phyloP scores from a whole-genome alignment of 352 stramenopile species.

The Ophiocytium majus region DNA sequence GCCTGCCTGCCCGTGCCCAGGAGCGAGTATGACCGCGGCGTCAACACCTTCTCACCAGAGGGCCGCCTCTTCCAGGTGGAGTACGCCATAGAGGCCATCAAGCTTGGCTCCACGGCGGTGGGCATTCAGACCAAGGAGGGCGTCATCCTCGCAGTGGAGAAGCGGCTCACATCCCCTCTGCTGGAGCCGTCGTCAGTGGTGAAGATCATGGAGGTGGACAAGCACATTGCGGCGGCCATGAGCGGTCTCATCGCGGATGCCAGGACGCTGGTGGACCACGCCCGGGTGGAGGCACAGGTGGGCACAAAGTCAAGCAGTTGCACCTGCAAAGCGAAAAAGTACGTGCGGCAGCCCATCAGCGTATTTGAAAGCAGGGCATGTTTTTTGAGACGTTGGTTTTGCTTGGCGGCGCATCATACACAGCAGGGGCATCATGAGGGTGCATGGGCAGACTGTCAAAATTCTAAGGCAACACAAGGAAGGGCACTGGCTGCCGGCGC shows the following conservation, averaged over 20 bases:
- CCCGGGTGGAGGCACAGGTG: slow-evolving; percentile 93
- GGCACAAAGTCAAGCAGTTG: too few species aligned
- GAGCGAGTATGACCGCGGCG: slow-evolving; percentile 95
- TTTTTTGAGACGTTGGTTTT: too few species aligned
- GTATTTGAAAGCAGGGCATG: too few species aligned
- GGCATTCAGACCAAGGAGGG: slow-evolving; percentile 96
- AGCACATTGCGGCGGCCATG: slow-evolving; percentile 95
- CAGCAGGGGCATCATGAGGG: too few species aligned
- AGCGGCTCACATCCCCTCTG: slow-evolving; percentile 91
- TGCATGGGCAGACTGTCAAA: too few species aligned
- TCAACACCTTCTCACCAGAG: slow-evolving; percentile 99
- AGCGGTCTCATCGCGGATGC: slow-evolving; percentile 96
- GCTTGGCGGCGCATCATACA: too few species aligned
- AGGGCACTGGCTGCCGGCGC: too few species aligned
- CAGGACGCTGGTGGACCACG: slow-evolving; percentile 97
- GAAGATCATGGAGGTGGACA: slow-evolving; percentile 99
- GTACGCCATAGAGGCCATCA: slow-evolving; percentile 97
- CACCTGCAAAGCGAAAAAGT: too few species aligned
- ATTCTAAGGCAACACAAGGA: too few species aligned
- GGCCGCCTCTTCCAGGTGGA: slow-evolving; percentile 96
- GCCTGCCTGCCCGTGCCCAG: slow-evolving; percentile 56
- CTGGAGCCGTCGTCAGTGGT: slow-evolving; percentile 91
- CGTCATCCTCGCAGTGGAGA: slow-evolving; percentile 96
- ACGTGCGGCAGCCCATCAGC: too few species aligned
- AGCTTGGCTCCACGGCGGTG: slow-evolving; percentile 96